Percentiles rank a stretch among this genome's conserved stretches.
These are phyloP conservation scores for Proliferodiscus dingleyae DNA, from an alignment of 2,329 filamentous ascomycete genomes.

Conservation along the genomic window DNA sequence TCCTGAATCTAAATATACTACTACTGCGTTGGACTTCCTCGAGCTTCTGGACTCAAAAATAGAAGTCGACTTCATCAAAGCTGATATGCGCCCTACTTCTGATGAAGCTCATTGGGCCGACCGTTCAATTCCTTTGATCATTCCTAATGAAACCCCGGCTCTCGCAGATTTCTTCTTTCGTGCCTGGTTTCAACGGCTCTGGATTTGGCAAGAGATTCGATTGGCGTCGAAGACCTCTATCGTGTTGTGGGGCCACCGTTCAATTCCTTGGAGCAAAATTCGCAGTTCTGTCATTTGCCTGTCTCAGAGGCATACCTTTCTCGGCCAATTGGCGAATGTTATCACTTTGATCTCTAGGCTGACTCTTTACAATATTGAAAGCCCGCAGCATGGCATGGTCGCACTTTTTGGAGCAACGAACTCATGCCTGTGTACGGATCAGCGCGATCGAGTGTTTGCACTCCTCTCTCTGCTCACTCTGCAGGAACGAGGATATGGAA, in stretches of 20 bases:
- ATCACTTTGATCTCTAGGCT: too few relatives aligned
- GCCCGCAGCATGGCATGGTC: background rate
- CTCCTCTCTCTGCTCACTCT: background rate
- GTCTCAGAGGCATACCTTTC: too few relatives aligned
- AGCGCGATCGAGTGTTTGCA: constrained; percentile 8
- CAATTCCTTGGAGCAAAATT: constrained; percentile 3
- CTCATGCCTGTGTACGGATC: constrained; percentile 7
- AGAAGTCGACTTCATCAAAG: too few relatives aligned
- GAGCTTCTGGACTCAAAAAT: too few relatives aligned
- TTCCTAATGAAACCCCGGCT: background rate
- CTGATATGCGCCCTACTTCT: too few relatives aligned
- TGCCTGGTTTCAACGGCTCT: constrained; percentile 13
- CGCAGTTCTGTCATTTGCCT: background rate
- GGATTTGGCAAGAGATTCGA: constrained; percentile 15
- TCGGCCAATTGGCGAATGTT: too few relatives aligned
- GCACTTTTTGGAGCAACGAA: background rate
- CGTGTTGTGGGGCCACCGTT: constrained; percentile 6
- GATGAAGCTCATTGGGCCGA: too few relatives aligned
- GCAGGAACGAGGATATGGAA: background rate
- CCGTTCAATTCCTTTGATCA: too few relatives aligned
- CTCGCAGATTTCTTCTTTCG: constrained; percentile 4
- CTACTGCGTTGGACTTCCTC: too few relatives aligned
- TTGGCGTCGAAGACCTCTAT: constrained; percentile 1
- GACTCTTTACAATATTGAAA: too few relatives aligned
- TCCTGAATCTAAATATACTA: too few relatives aligned